Evolutionary conservation across 2,329 filamentous ascomycete genomes (phyloP).

Genomic region (Diaporthe sp.): DNA sequence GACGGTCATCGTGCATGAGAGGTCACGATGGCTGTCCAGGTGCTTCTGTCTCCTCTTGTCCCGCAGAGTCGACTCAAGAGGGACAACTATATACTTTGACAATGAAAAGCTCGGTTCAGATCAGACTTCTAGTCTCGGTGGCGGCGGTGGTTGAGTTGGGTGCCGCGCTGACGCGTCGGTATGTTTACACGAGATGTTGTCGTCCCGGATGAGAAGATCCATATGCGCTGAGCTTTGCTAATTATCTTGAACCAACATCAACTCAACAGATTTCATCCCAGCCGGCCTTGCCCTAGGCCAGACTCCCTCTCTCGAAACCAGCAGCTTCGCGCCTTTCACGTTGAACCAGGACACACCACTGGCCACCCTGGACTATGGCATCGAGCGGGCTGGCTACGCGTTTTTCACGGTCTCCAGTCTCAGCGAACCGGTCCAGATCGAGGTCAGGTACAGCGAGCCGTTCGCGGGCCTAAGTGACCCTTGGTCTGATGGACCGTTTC

Average conservation of each 20-base stretch:
- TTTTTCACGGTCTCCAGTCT: slow-evolving; percentile 49
- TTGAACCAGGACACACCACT: background rate
- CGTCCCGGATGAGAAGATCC: background rate
- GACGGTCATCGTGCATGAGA: background rate
- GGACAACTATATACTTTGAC: background rate
- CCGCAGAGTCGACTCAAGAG: too few species aligned
- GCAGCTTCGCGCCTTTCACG: background rate
- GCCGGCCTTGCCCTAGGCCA: background rate
- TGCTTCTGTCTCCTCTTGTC: background rate
- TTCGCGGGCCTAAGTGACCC: slow-evolving; percentile 48
- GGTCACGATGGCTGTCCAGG: background rate
- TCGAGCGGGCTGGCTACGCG: slow-evolving; percentile 52
- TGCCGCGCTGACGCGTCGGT: background rate
- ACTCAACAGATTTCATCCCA: background rate
- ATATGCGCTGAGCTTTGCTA: background rate
- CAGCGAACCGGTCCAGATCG: slow-evolving; percentile 49
- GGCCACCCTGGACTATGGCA: slow-evolving; percentile 51
- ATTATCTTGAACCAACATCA: background rate
- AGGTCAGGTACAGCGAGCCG: slow-evolving; percentile 54
- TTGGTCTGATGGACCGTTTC: slow-evolving; percentile 51
- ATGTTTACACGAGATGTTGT: background rate
- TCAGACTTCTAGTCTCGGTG: background rate
- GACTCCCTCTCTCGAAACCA: background rate
- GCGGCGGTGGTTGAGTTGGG: background rate
- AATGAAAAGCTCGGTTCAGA: background rate